Evolutionary conservation across 345 rosid species (phyloP), one percentile per base, ranked within the genome.

Genomic region (Triadica sebifera): DNA sequence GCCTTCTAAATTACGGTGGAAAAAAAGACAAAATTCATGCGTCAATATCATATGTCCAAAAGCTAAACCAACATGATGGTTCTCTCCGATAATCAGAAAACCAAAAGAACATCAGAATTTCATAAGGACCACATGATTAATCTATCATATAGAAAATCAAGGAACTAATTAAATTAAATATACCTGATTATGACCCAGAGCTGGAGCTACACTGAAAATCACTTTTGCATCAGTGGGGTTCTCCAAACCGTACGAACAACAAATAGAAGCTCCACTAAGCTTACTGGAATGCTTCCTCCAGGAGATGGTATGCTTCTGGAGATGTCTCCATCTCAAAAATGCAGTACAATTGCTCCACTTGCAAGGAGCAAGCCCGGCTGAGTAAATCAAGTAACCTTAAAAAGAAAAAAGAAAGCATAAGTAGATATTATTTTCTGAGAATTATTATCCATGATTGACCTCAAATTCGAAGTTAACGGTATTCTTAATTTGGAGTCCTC

Each of bases 151-250:
- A 53, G 20, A 1, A 61, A 58, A 67, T 37, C 15, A 29, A 49
- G 55, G 8, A 72, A 57, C 20, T 59, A 17, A 17, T 10, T 55
- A 55, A 5, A 25, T 8, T 15, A 12, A 67, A 67, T 4, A 63
- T 77, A 90, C 94, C 98, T 88, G 80, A 86, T 90, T 91, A 83
- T 92, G 98, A 69, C 97, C 97, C 89, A 94, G 75, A 46, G 97
- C 97, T 10, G 98, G 82, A 70, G 96, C 94, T 15, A 90, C 93
- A 69, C 87, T 80, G 58, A 85, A 94, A 41, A 94, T 84, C 64
- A 94, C 82, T 71, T 86, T 85, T 2, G 94, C 93, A 77, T 86
- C 85, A 41, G 69, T 59, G 67, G 88, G 58, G 53, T 83, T 75
- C 71, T 84, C 84, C 25, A 74, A 49, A 61, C 73, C 75, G 73